Conservation (phyloP, 176 grass and related monocot species). For the Coix lacrymajobi region DNA sequence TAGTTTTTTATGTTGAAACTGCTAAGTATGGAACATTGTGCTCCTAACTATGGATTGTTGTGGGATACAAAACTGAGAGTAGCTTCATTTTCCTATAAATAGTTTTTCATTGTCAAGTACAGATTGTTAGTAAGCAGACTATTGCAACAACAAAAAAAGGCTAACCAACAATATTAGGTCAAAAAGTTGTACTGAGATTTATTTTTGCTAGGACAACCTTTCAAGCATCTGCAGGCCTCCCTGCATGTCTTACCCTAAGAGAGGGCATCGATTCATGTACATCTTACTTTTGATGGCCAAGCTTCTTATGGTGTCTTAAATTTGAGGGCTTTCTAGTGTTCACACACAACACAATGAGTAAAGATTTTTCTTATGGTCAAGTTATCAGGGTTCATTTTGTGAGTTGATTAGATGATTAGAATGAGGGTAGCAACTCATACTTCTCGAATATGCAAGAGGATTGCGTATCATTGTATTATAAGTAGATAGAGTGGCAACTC, state of each 20-base stretch:
- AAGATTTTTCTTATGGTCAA: background rate
- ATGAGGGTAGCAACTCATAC: background rate
- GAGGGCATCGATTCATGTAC: background rate
- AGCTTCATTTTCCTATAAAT: too few species aligned
- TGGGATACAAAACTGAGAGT: too few species aligned
- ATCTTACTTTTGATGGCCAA: background rate
- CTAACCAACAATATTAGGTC: too few species aligned
- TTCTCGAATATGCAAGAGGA: too few species aligned
- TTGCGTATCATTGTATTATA: too few species aligned
- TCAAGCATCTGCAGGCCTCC: background rate
- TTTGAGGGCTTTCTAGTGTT: background rate
- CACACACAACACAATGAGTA: background rate
- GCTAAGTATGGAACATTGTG: too few species aligned
- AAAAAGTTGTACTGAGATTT: background rate
- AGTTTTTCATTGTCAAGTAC: background rate
- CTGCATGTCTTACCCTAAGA: conserved; percentile 17
- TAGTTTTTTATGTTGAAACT: too few species aligned
- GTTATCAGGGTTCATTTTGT: conserved; percentile 1
- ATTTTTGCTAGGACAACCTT: background rate
- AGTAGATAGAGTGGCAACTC: too few species aligned
- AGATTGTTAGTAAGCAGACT: background rate
- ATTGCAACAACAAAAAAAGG: too few species aligned
- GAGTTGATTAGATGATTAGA: background rate
- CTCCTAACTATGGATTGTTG: too few species aligned
- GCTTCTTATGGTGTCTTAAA: background rate